Evolutionary conservation across 495 filamentous ascomycete genomes (phyloP).

Genomic region (Geopyxis carbonaria): DNA sequence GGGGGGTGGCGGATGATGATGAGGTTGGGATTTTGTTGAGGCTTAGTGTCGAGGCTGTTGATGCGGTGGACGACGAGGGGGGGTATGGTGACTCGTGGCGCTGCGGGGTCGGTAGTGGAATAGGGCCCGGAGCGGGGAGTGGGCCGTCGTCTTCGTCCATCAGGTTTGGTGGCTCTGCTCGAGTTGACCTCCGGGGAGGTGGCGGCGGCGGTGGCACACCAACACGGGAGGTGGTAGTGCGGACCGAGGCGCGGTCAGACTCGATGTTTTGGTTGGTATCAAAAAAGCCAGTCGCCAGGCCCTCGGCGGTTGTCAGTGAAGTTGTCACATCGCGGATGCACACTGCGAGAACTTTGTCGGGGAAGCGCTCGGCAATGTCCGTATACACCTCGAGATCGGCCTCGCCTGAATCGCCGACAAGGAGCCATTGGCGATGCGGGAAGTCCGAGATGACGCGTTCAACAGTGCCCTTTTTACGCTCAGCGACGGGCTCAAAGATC

Average conservation of each 20-base stretch:
- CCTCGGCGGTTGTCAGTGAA: no score
- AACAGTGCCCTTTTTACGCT: constrained; percentile 73
- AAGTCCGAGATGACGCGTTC: constrained; percentile 80
- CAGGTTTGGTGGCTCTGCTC: neutral
- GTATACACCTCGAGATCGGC: constrained; percentile 96
- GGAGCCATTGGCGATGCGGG: constrained; percentile 70
- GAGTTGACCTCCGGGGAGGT: no score
- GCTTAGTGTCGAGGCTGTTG: constrained; percentile 1
- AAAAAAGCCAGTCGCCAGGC: no score
- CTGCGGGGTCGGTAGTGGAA: neutral
- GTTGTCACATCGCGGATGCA: constrained; percentile 96
- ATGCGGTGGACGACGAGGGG: neutral
- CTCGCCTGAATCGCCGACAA: constrained; percentile 90
- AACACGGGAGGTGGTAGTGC: no score
- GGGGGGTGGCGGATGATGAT: constrained; percentile 8
- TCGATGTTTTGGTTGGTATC: no score
- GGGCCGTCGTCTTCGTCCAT: neutral
- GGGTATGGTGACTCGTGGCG: neutral
- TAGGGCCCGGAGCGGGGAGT: neutral
- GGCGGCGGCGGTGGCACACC: neutral
- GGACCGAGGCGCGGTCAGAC: no score
- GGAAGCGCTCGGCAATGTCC: constrained; percentile 69
- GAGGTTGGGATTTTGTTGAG: neutral
- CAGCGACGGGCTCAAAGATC: constrained; percentile 92
- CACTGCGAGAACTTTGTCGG: constrained; percentile 60